Percentiles rank a stretch among this genome's conserved stretches.
Evolutionary conservation across 495 filamentous ascomycete genomes (phyloP).

Genomic region (Cladorrhinum samala): DNA sequence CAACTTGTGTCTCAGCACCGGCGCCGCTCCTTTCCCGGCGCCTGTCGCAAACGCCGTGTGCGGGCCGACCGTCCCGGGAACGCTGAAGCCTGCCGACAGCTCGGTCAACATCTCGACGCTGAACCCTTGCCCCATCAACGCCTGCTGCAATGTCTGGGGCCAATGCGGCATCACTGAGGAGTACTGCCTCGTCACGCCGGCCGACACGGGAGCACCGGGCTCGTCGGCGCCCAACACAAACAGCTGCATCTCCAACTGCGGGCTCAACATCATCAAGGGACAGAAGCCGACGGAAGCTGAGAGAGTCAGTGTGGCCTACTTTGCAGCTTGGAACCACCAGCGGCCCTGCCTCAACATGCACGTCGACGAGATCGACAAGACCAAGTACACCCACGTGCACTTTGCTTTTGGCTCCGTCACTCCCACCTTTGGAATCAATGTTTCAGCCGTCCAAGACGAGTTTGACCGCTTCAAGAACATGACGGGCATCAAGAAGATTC

Average conservation of each 20-base stretch:
- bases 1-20: conserved; percentile 40
- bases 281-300: background rate
- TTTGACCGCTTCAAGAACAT: conserved; percentile 18
- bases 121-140: conserved; percentile 35
- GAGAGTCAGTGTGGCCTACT: conserved; percentile 22
- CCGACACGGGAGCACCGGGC: conserved; percentile 33
- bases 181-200: conserved; percentile 36
- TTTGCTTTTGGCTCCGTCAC: conserved; percentile 25
- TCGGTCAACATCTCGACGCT: conserved; percentile 14
- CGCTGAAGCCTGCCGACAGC: conserved; percentile 13
- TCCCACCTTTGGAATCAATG: conserved; percentile 5
- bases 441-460: conserved; percentile 9
- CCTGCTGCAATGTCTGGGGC: conserved; percentile 37
- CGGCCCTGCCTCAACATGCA: conserved; percentile 23
- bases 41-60: conserved; percentile 31
- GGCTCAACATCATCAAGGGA: conserved; percentile 28
- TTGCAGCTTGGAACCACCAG: conserved; percentile 20
- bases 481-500: conserved; percentile 24
- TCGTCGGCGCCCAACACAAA: conserved; percentile 26
- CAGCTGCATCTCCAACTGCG: conserved; percentile 48
- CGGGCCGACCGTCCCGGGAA: conserved; percentile 35
- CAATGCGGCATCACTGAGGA: conserved; percentile 44
- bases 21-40: conserved; percentile 38
- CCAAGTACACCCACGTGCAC: conserved; percentile 26
- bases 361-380: conserved; percentile 16